phyloP scores from a whole-genome alignment of 768 basidiomycete species.

The Tricholoma sp. region DNA sequence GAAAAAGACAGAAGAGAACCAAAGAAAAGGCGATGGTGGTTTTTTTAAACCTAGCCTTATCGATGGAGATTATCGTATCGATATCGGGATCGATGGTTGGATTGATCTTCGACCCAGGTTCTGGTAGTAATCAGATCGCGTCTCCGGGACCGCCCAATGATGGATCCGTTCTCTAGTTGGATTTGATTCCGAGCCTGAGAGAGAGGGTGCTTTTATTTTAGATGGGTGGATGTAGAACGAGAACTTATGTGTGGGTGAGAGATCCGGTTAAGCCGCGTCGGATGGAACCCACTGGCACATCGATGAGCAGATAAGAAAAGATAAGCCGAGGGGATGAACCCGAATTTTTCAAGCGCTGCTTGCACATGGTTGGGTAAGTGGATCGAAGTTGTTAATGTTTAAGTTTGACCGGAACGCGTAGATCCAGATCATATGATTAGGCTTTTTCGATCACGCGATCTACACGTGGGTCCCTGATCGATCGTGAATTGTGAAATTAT shows the following conservation, averaged over 20 bases:
- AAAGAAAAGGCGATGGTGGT: not conserved
- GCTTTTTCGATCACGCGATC: not conserved
- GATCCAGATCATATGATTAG: not conserved
- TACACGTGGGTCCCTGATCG: not conserved
- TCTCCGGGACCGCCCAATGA: not conserved
- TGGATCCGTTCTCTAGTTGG: not conserved
- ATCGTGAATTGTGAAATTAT: not conserved
- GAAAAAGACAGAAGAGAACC: not conserved
- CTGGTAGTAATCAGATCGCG: not conserved
- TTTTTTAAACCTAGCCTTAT: not conserved
- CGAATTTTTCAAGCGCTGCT: too few species aligned
- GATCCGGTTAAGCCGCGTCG: too few species aligned
- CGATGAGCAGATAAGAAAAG: too few species aligned
- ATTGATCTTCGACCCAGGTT: not conserved
- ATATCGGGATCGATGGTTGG: not conserved
- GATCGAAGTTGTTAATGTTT: too few species aligned
- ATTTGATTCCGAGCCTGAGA: not conserved
- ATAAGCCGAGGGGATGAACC: too few species aligned
- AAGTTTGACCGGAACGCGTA: not conserved
- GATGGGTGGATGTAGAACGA: too few species aligned
- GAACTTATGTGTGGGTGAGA: too few species aligned
- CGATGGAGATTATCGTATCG: not conserved
- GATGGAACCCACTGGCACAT: too few species aligned
- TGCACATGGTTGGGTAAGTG: too few species aligned
- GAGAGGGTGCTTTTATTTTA: too few species aligned